These are phyloP conservation scores for Moringa oleifera DNA, from an alignment of 345 rosid species.

Conservation along the genomic window DNA sequence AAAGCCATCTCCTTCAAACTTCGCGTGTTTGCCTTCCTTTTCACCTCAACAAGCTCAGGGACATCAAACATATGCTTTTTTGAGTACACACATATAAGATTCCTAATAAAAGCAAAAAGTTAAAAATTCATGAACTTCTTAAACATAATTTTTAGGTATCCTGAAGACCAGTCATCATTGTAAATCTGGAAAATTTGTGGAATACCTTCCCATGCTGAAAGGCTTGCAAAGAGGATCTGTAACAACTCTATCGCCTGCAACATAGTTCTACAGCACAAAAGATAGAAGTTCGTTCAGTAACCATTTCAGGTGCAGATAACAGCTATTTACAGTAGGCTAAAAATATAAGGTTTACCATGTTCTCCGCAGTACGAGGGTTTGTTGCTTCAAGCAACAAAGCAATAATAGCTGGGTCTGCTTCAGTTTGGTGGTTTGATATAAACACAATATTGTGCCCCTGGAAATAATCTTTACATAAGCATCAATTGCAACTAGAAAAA, in stretches of 20 bases:
- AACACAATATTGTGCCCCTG: slow-evolving; percentile 90
- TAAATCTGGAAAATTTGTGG: slow-evolving; percentile 3
- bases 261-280: slow-evolving; percentile 53
- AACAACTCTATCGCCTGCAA: slow-evolving; percentile 96
- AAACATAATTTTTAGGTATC: slow-evolving; percentile 18
- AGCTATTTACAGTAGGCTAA: not conserved
- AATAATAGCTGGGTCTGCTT: slow-evolving; percentile 93
- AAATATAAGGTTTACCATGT: slow-evolving; percentile 48
- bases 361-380: slow-evolving; percentile 56
- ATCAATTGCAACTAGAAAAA: not conserved
- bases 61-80: slow-evolving; percentile 88
- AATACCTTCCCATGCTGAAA: slow-evolving; percentile 97
- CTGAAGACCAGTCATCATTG: slow-evolving; percentile 18
- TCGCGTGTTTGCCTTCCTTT: slow-evolving; percentile 81
- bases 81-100: slow-evolving; percentile 93
- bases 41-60: slow-evolving; percentile 87
- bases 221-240: slow-evolving; percentile 99
- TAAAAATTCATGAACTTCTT: slow-evolving; percentile 16
- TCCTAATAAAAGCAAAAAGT: slow-evolving; percentile 36
- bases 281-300: not conserved
- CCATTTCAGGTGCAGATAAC: not conserved
- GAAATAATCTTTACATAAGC: slow-evolving; percentile 19
- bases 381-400: slow-evolving; percentile 81
- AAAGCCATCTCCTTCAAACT: slow-evolving; percentile 96
- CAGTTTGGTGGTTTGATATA: slow-evolving; percentile 96